phyloP scores from a whole-genome alignment of 768 basidiomycete genomes.

The Pleurotus platypus region DNA sequence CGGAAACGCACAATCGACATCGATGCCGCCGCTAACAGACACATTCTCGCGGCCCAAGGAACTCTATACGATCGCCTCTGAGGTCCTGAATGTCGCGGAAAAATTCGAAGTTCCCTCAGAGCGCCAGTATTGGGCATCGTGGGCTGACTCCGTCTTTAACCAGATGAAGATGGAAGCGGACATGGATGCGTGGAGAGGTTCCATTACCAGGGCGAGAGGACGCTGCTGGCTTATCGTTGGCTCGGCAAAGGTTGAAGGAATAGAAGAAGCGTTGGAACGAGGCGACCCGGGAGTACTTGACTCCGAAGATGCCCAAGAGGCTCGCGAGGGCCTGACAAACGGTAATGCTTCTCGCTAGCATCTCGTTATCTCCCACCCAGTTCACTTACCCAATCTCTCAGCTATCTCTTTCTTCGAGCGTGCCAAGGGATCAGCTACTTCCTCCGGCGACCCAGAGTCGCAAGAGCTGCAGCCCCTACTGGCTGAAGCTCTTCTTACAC shows the following conservation, averaged over 20 bases:
- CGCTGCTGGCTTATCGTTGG: slow-evolving; percentile 56
- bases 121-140: slow-evolving; percentile 53
- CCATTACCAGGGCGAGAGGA: slow-evolving; percentile 44
- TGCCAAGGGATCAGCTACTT: slow-evolving; percentile 26
- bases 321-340: slow-evolving; percentile 44
- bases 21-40: slow-evolving; percentile 17
- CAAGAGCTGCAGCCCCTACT: slow-evolving; percentile 29
- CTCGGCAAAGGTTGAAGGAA: slow-evolving; percentile 48
- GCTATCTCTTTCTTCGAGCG: slow-evolving; percentile 42
- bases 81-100: slow-evolving; percentile 59
- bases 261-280: slow-evolving; percentile 50
- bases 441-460: slow-evolving; percentile 14
- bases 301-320: slow-evolving; percentile 51
- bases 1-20: slow-evolving; percentile 2
- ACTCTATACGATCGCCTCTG: slow-evolving; percentile 59
- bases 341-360: not conserved
- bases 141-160: slow-evolving; percentile 57
- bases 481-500: slow-evolving; percentile 53
- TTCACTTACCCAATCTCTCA: not conserved
- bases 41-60: slow-evolving; percentile 55
- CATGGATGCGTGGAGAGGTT: slow-evolving; percentile 45
- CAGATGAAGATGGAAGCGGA: slow-evolving; percentile 65
- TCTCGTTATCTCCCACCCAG: not conserved
- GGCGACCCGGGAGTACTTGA: slow-evolving; percentile 34
- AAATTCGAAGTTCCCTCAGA: slow-evolving; percentile 41